Base-by-base conservation (phyloP, 805 yeast species). In the Ogataea minuta region DNA sequence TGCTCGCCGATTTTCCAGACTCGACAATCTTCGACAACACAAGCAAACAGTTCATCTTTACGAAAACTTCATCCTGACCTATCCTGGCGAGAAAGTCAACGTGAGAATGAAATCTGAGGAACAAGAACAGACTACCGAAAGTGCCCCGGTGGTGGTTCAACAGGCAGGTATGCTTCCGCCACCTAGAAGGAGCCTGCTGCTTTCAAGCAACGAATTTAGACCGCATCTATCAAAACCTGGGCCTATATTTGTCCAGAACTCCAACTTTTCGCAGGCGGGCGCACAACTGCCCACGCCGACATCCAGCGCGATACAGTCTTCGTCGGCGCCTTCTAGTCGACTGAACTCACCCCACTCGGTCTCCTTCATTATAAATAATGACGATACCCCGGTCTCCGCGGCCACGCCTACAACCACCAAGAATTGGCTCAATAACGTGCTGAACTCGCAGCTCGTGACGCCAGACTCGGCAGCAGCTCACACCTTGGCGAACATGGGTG, bases 21-120 rank as follows among this genome's bases (percentile, higher is more conserved):
- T 90, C 43, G 97, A 90, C 62, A 90, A 90, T 59, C 70, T 90
- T 46, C 73, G 96, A 44, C 97, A 90, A 64, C 97, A 89, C 64
- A 83, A 84, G 44, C 95, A 88, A 56, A 84, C 96, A 0, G 89
- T 83, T 6, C 89, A 83, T 49, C 79, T 81, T 30, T 68, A 68
- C 48, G 77, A 74, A 46, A 59, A 57, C 37, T 55, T 56, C 44
- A 49, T 60, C n/a, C 36, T 59, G 11, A 54, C 63, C 2, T 60
- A 59, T 41, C 64, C 64, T 14, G 62, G 62, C 26, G 61, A 58
- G 40, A 59, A 59, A 38, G 48, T 58, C 28, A 59, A 57, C 36
- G 54, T 59, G 19, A 41, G 63, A 17, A 49, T 57, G 17, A 51
- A 56, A 34, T 52, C 39, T 12, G 38, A 39, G 34, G 41, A 44